Evolutionary conservation across 495 filamentous ascomycete genomes (phyloP), one percentile per base, ranked within the genome.

Genomic region (Penicillium bovifimosum): DNA sequence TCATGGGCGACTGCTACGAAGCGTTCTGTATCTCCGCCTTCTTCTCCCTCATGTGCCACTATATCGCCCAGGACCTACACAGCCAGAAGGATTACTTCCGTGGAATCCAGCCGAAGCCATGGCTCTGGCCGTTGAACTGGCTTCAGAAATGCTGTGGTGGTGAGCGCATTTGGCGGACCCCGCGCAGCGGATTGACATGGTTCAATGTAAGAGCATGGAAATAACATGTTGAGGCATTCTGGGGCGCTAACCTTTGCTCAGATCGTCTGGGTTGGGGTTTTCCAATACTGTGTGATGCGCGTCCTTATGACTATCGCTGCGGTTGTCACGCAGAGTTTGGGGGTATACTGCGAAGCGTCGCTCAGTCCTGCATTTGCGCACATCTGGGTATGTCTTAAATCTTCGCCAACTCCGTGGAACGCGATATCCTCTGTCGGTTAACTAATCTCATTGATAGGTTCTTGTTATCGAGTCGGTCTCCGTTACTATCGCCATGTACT

Each of bases 401-500:
- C 75, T 73, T 80, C 14, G 5, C 11, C 10, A 6, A 33, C 3
- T 28, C 70, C 81, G 59, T 24, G 20, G 20, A 24, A 24, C 71
- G 76, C n/a, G 10, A 77, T 86, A 55, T 78, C 86, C 54, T 76
- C 17, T 1, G 5, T 3, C 20, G 17, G 17, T 11, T n/a, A 0
- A 13, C 58, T 53, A 42, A 53, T 6, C 5, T 17, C 9, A 32
- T 28, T 14, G 42, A 38, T 58, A 88, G 85, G 78, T 84, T 9
- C 66, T 88, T 62, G 74, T 77, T 20, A 80, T 93, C 53, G 85
- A 95, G 60, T 82, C 79, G 56, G 58, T 80, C 33, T 82, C 86
- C 8, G 91, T 96, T 24, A 78, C 86, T 8, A 81, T 96, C 47
- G 91, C 91, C 41, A 96, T 96, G 89, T 95, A 88, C 73, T 90